Conservation (phyloP, 257 asterid genomes). For the Oldenlandia corymbosa region DNA sequence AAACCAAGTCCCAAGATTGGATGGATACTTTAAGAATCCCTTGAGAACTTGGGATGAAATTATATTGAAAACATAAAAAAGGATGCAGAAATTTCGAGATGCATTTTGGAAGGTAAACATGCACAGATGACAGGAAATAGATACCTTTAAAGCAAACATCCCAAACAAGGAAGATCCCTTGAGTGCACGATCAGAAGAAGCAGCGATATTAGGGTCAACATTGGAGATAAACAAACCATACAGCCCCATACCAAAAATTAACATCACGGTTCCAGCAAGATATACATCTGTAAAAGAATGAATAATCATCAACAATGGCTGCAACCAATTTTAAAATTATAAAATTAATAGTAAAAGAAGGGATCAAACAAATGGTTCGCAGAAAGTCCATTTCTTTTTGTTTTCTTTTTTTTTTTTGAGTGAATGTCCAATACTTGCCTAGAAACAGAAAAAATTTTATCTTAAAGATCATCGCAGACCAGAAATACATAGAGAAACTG, state of each 20-base stretch:
- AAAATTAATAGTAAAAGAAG: background rate
- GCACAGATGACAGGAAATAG: constrained; percentile 5
- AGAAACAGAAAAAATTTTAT: background rate
- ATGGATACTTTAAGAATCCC: background rate
- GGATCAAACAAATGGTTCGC: background rate
- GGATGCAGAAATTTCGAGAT: no score
- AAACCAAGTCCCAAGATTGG: background rate
- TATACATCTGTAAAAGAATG: constrained; percentile 50
- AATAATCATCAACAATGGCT: constrained; percentile 10
- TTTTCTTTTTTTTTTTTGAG: no score
- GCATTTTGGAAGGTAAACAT: background rate
- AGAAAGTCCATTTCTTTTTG: no score
- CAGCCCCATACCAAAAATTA: constrained; percentile 94
- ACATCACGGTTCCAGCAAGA: constrained; percentile 96
- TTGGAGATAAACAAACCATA: constrained; percentile 83
- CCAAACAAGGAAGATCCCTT: constrained; percentile 85
- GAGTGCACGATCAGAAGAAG: constrained; percentile 66
- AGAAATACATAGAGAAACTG: background rate
- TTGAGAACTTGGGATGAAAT: background rate
- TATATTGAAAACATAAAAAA: background rate
- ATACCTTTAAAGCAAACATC: constrained; percentile 77
- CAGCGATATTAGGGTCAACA: constrained; percentile 38
- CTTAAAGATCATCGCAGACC: background rate
- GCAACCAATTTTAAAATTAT: background rate
- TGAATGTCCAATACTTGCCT: background rate